Base-by-base conservation (phyloP, 179 eudicot species). In the Sideroxylon spinosum region DNA sequence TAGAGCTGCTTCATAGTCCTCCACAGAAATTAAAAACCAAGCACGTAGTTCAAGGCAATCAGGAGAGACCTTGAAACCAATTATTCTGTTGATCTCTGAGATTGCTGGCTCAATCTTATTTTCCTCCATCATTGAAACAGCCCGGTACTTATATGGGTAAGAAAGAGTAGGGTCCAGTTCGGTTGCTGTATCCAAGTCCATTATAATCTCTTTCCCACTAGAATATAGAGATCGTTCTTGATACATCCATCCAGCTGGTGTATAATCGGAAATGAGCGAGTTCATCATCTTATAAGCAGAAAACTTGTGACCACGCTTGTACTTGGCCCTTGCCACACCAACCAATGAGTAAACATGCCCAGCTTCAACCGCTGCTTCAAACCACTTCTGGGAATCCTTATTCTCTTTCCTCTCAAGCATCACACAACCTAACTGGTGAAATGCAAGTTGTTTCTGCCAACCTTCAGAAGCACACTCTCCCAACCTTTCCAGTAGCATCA, bases 41-140 rank as follows among this genome's bases (percentile, higher is more conserved):
- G 94, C 92, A 62, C 97, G 93, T n/a, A 93, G 82, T 78, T 90
- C 98, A 75, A 93, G 94, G 72, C 95, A 89, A 59, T 93, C 97
- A 50, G 95, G 90, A 25, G 98, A 87, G 25, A 93, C 92, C 85
- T 87, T 89, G 69, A 92, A 93, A 12, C 91, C 87, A 0, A 93
- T 77, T 63, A 93, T 80, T 76, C 82, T 92, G 75, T 87, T 85
- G 60, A 93, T 88, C 85, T 93, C 98, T 11, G 87, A 78, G 49
- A 92, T 81, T 76, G 96, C 88, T 66, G 80, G 80, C 22, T 81
- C 88, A 66, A 80, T 56, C 76, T 84, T 86, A 28, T 64, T 81
- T 48, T 91, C 97, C 81, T 93, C 91, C 71, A 87, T 59, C 81
- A 87, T 59, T 1, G 86, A 80, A 70, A 90, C 86, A 25, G 97